These are phyloP conservation scores for Lasiodiplodia sp. DNA, from an alignment of 2,329 filamentous ascomycete genomes.

Conservation along the genomic window DNA sequence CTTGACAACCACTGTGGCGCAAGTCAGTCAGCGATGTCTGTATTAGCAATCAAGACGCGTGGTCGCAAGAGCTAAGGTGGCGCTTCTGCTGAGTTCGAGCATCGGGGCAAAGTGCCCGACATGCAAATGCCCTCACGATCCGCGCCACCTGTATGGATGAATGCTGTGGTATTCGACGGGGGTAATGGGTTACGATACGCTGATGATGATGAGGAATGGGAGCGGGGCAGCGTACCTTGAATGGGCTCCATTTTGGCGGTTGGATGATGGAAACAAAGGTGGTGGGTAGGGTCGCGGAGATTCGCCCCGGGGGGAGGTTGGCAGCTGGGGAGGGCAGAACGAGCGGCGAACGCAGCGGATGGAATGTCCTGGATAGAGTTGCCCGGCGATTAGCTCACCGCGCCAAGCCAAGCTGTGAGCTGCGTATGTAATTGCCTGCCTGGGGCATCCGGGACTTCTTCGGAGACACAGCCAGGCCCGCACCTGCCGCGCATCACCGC, in stretches of 20 bases:
- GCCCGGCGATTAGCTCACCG: conserved; percentile 27
- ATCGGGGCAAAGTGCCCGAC: not conserved
- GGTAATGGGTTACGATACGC: conserved; percentile 5
- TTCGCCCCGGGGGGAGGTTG: conserved; percentile 4
- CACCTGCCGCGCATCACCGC: conserved; percentile 28
- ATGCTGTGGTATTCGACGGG: conserved; percentile 9
- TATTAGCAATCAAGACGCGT: not conserved
- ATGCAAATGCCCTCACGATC: not conserved
- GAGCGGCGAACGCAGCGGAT: conserved; percentile 20
- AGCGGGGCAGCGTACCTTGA: conserved; percentile 27
- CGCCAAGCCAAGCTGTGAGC: conserved; percentile 19
- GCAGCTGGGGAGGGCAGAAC: not conserved
- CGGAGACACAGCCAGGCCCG: not conserved
- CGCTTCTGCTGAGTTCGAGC: not conserved
- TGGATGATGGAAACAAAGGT: not conserved
- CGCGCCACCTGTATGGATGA: not conserved
- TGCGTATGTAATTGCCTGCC: conserved; percentile 2
- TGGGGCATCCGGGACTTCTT: conserved; percentile 19
- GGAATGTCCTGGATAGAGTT: conserved; percentile 24
- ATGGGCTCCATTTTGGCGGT: conserved; percentile 21
- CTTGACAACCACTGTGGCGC: conserved; percentile 79
- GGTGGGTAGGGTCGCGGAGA: not conserved
- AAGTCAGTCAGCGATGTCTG: conserved; percentile 13
- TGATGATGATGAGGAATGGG: not conserved
- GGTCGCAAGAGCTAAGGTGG: not conserved